Evolutionary conservation across 164 flowering plant genomes (phyloP), one percentile per base, ranked within the genome.

Genomic region (Berberis vulgaris): DNA sequence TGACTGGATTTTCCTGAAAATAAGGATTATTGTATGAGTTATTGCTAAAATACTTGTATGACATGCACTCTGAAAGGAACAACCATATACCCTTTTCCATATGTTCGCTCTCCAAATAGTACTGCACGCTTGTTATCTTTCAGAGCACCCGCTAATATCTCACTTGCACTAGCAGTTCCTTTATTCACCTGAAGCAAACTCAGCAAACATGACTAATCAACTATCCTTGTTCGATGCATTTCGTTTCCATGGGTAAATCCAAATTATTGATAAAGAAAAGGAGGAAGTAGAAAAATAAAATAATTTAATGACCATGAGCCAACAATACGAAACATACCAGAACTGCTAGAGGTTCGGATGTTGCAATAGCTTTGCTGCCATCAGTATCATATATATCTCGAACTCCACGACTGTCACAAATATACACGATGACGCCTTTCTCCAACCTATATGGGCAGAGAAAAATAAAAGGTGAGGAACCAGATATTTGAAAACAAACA

Each of bases 111-210:
- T 71, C 99, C 98, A 68, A 73, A 85, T 44, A 95, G 67, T 10
- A 86, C 78, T 46, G 99, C 99, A 38, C 99, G 96, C 71, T 86
- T 95, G 67, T 95, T 95, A 76, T 95, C 99, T 74, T 95, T 95
- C 76, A 95, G 70, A 55, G 99, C 96, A 62, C 96, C 97, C 9
- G 99, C 99, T 69, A 95, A 69, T 76, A 91, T 95, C 79, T 95
- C 99, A 72, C 99, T 91, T 3, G 99, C 96, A 82, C 99, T 95
- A 50, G 99, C 99, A 68, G 97, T 91, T 67, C 97, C 97, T 73
- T 85, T 95, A 74, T 95, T 95, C 44, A 95, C 99, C 99, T 95
- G 63, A 71, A 39, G 57, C 45, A 57, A 68, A 49, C 9, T 60
- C 57, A 46, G 26, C 69, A 49, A 26, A 10, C 54, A 52, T 1